Percentiles rank a stretch among this genome's conserved stretches.
phyloP scores from a whole-genome alignment of 2,329 filamentous ascomycete species.

The Helotiales sp. region DNA sequence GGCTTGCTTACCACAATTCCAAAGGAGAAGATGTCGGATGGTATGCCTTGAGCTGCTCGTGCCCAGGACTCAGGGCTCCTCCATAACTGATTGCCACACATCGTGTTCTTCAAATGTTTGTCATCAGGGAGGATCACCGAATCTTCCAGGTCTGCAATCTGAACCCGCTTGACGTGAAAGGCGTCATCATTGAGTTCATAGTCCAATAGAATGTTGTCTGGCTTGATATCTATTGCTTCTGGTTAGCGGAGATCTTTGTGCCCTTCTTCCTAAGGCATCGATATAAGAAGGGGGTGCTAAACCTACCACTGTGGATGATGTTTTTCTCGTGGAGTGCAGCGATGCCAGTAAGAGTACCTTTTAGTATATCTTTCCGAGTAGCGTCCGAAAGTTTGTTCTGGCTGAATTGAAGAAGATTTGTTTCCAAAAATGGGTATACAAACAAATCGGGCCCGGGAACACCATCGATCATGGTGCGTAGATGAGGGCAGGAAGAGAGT shows the following conservation, averaged over 20 bases:
- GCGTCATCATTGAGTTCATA: slow-evolving; percentile 35
- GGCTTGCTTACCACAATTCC: slow-evolving; percentile 47
- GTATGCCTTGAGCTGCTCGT: slow-evolving; percentile 46
- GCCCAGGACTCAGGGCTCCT: slow-evolving; percentile 52
- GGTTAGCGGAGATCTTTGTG: background rate
- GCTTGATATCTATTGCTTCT: slow-evolving; percentile 47
- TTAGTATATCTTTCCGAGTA: slow-evolving; percentile 49
- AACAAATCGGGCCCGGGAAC: slow-evolving; percentile 52
- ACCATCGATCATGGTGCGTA: slow-evolving; percentile 48
- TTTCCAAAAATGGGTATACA: slow-evolving; percentile 51
- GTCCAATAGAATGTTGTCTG: slow-evolving; percentile 51
- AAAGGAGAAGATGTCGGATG: slow-evolving; percentile 52
- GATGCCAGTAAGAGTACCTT: slow-evolving; percentile 48
- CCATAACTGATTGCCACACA: slow-evolving; percentile 52
- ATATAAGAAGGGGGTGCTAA: background rate
- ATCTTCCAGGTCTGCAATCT: slow-evolving; percentile 50
- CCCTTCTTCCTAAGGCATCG: background rate
- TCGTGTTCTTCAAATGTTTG: slow-evolving; percentile 45
- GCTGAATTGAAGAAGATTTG: slow-evolving; percentile 50
- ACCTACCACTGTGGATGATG: slow-evolving; percentile 46
- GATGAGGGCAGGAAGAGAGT: slow-evolving; percentile 38
- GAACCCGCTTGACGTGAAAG: slow-evolving; percentile 42
- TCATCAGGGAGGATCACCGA: slow-evolving; percentile 47
- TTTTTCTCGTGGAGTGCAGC: slow-evolving; percentile 46
- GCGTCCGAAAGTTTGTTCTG: slow-evolving; percentile 47